These are phyloP conservation scores for Chalciporus pseudorubinellus DNA, from an alignment of 768 basidiomycete species.

Conservation along the genomic window DNA sequence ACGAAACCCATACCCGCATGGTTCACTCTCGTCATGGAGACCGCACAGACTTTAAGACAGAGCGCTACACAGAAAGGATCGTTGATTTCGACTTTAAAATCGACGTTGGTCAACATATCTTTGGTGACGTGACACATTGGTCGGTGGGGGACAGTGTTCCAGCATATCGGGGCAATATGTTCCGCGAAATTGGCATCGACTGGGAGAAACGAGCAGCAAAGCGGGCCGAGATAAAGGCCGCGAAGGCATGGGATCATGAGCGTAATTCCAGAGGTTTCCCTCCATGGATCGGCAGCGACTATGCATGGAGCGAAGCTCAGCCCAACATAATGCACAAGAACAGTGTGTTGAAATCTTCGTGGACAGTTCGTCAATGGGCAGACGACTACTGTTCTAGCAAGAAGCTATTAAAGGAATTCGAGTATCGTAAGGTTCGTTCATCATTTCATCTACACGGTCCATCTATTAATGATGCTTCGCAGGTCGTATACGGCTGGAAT, in stretches of 20 bases:
- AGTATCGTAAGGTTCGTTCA: conserved; percentile 58
- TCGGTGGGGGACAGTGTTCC: conserved; percentile 61
- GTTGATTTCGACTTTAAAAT: conserved; percentile 71
- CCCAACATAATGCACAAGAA: conserved; percentile 20
- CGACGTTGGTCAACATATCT: conserved; percentile 45
- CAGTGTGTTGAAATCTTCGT: conserved; percentile 48
- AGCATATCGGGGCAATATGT: conserved; percentile 63
- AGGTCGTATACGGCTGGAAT: conserved; percentile 63
- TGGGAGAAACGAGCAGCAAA: conserved; percentile 39
- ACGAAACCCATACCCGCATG: conserved; percentile 49
- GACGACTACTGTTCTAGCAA: conserved; percentile 74
- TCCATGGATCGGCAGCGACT: conserved; percentile 43
- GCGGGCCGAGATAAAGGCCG: conserved; percentile 41
- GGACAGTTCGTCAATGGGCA: conserved; percentile 73
- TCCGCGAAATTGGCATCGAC: conserved; percentile 49
- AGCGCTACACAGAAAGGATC: conserved; percentile 57
- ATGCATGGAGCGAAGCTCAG: conserved; percentile 34
- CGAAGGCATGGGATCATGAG: conserved; percentile 44
- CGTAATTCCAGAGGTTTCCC: conserved; percentile 49
- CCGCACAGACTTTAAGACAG: conserved; percentile 35
- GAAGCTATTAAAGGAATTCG: conserved; percentile 76
- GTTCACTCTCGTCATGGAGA: conserved; percentile 40
- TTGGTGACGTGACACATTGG: conserved; percentile 50
- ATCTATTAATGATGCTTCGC: conserved; percentile 28
- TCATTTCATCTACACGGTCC: neutral